Base-by-base conservation (phyloP, 2,329 filamentous ascomycete species). In the Hawksworthiomyces lignivorus region DNA sequence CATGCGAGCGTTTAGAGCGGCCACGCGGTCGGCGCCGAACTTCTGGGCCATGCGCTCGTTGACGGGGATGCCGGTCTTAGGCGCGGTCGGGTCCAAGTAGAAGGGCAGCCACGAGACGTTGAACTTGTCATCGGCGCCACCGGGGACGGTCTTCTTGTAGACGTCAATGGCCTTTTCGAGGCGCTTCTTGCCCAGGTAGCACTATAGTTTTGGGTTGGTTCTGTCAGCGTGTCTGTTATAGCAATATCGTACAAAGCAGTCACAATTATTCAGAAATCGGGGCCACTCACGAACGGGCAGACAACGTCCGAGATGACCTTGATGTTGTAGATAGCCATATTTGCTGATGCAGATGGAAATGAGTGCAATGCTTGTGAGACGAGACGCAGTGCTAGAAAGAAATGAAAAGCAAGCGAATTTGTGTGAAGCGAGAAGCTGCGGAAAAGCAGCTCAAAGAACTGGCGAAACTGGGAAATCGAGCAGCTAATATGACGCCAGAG, bases 251-350 rank as follows among this genome's bases (percentile, higher is more conserved):
- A 2, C 11, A 4, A 22, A 15, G 14, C n/a, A n/a, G n/a, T n/a
- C n/a, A n/a, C n/a, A n/a, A n/a, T n/a, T n/a, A n/a, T n/a, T n/a
- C n/a, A n/a, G n/a, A n/a, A n/a, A n/a, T n/a, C n/a, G n/a, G 15
- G 30, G 3, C 12, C 10, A 51, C 64, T 49, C 51, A 68, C 65
- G 57, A 69, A 73, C 5, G 86, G 84, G 58, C 87, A 94, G 52
- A 92, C 75, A 3, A 79, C 84, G 64, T 94, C 88, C n/a, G 77
- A 86, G 45, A 88, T 78, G 56, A 87, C 76, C 45, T 82, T 77
- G 62, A 94, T 84, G 48, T 78, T 75, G 67, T 89, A 85, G 54
- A 79, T 77, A 17, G 81, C 77, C 84, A 89, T 88, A 33, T 33
- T 58, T 43, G 41, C 11, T 34, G n/a, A n/a, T n/a, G n/a, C n/a